These are phyloP conservation scores for Aspergillus sp. DNA, from an alignment of 2,329 filamentous ascomycete genomes.

Conservation along the genomic window DNA sequence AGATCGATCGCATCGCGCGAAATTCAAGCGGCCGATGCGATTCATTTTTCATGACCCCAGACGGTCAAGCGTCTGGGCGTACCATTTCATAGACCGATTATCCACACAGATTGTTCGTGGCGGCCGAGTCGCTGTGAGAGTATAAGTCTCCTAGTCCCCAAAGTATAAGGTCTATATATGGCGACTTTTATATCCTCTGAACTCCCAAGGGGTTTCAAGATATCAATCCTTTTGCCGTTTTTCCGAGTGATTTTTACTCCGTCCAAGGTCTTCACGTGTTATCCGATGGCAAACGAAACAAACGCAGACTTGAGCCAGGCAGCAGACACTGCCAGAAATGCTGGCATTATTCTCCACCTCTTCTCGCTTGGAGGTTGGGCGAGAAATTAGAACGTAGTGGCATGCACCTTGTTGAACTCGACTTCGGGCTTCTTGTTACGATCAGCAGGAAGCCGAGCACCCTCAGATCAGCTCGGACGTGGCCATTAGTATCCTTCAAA, in stretches of 20 bases:
- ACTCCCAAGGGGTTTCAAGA: background rate
- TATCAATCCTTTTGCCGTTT: background rate
- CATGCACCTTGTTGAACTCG: background rate
- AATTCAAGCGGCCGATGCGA: background rate
- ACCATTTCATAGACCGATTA: background rate
- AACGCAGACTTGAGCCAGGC: background rate
- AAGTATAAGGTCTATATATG: background rate
- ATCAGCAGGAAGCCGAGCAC: background rate
- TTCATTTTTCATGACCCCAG: background rate
- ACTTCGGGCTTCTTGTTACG: background rate
- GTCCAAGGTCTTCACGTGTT: no score
- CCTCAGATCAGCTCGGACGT: background rate
- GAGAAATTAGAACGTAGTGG: background rate
- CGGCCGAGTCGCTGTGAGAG: background rate
- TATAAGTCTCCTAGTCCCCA: no score
- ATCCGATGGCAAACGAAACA: no score
- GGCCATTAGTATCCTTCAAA: background rate
- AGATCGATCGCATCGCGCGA: background rate
- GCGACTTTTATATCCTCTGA: background rate
- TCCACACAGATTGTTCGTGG: background rate
- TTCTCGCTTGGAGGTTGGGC: background rate
- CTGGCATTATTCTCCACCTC: background rate
- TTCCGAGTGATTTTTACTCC: no score
- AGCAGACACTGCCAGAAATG: background rate
- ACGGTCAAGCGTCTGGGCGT: background rate